Evolutionary conservation across 768 basidiomycete genomes (phyloP).

Genomic region (Boletus pseudopeckii): DNA sequence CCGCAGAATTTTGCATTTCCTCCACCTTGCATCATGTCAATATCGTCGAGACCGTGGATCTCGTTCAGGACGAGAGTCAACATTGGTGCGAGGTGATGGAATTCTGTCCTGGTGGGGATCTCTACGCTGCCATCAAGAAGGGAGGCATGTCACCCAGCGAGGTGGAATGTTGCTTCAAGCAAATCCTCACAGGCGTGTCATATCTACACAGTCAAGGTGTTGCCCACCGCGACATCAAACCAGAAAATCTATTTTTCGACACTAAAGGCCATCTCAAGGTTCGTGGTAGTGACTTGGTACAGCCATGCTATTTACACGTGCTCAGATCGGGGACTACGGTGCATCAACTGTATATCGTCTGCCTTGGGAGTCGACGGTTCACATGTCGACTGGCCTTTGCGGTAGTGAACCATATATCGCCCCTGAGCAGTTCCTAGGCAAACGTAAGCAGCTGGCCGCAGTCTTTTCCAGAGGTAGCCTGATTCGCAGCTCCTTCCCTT

Average conservation of each 20-base stretch:
- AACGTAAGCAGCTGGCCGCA: slow-evolving; percentile 68
- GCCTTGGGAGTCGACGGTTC: slow-evolving; percentile 96
- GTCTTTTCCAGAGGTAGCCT: slow-evolving; percentile 37
- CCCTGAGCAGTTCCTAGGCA: slow-evolving; percentile 93
- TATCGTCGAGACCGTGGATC: slow-evolving; percentile 97
- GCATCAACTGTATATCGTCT: slow-evolving; percentile 98
- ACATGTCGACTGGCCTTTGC: slow-evolving; percentile 95
- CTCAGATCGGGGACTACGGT: slow-evolving; percentile 94
- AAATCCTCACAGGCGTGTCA: slow-evolving; percentile 81
- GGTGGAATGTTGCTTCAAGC: slow-evolving; percentile 97
- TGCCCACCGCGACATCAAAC: slow-evolving; percentile 97
- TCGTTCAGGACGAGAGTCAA: slow-evolving; percentile 95
- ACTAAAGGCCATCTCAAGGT: slow-evolving; percentile 92
- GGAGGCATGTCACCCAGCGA: slow-evolving; percentile 89
- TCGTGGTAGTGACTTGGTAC: slow-evolving; percentile 14
- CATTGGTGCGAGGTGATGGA: slow-evolving; percentile 99
- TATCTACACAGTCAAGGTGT: slow-evolving; percentile 97
- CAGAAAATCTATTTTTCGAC: slow-evolving; percentile 96
- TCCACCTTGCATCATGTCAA: slow-evolving; percentile 93
- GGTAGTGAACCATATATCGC: slow-evolving; percentile 99
- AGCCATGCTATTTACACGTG: slow-evolving; percentile 11
- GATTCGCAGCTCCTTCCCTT: slow-evolving; percentile 23
- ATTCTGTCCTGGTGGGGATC: slow-evolving; percentile 96
- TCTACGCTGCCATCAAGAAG: slow-evolving; percentile 98
- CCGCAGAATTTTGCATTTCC: slow-evolving; percentile 97